Conservation (phyloP, 2,329 filamentous ascomycete species). For the Lecanicillium sp. region DNA sequence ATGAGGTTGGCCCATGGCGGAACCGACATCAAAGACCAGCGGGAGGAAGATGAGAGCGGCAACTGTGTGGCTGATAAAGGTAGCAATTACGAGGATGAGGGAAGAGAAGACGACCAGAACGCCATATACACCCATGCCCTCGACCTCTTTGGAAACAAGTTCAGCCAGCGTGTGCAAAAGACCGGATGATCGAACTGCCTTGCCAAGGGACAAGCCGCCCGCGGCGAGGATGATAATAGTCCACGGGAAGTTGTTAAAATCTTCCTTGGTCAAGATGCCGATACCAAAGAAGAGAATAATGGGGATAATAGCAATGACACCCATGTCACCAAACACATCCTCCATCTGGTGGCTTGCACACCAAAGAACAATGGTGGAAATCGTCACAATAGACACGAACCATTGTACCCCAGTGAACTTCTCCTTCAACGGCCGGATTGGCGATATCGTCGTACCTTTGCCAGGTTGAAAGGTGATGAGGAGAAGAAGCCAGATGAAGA, state of each 20-base stretch:
- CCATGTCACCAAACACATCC: slow-evolving; percentile 89
- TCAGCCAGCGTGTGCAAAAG: slow-evolving; percentile 81
- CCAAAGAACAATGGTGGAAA: slow-evolving; percentile 84
- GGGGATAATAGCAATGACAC: slow-evolving; percentile 92
- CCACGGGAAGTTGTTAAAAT: slow-evolving; percentile 99
- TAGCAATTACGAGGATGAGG: slow-evolving; percentile 85
- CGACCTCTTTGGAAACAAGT: slow-evolving; percentile 64
- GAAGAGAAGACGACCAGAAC: slow-evolving; percentile 78
- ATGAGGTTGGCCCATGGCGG: slow-evolving; percentile 78
- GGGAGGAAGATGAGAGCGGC: slow-evolving; percentile 92
- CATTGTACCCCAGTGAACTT: slow-evolving; percentile 82
- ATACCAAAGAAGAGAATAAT: slow-evolving; percentile 95
- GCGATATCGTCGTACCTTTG: slow-evolving; percentile 78
- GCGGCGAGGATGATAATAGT: slow-evolving; percentile 98
- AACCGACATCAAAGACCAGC: slow-evolving; percentile 78
- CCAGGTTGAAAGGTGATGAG: slow-evolving; percentile 80
- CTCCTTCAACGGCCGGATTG: slow-evolving; percentile 84
- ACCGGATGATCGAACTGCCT: slow-evolving; percentile 88
- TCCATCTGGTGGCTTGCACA: slow-evolving; percentile 88
- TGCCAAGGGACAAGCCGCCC: slow-evolving; percentile 84
- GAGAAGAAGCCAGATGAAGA: slow-evolving; percentile 83
- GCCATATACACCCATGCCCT: slow-evolving; percentile 74
- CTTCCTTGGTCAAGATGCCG: slow-evolving; percentile 93
- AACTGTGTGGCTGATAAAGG: slow-evolving; percentile 96
- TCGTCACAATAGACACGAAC: slow-evolving; percentile 79